Base-by-base conservation (phyloP, 108 stramenopile genomes). In the Discostella pseudostelligera region DNA sequence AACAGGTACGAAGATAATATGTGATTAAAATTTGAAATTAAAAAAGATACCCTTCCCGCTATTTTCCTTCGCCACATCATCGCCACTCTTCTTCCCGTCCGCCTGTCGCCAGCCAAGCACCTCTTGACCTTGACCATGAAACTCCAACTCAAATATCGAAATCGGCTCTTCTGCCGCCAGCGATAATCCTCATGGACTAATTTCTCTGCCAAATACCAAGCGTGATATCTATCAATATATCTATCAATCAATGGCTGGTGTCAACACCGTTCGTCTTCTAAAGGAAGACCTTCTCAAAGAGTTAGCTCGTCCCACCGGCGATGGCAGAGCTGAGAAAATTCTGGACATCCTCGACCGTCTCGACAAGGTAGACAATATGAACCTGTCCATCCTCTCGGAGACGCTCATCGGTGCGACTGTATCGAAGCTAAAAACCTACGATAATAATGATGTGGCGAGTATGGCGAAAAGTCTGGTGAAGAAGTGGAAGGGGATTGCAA, bases 401-500 rank as follows among this genome's bases (percentile, higher is more conserved):
- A 90, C 91, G 0, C 74, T 92, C 37, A 87, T 95, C 39, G 94
- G 94, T 25, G 87, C 87, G 6, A 68, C 79, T 14, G 94, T 95
- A 0, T 82, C 85, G 40, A 87, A 87, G 62, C 76, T 89, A 50
- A 95, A 95, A 65, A 64, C 67, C 10, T 86, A 92, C 56, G 39
- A 40, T 17, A 59, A 76, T 24, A 71, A 42, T 2, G 47, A 69
- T 36, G 64, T 92, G 7, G 80, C 86, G 3, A 71, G 56, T 17
- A 57, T 51, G 12, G 89, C 91, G 40, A 89, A 89, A 49, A 60
- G 61, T 6, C 56, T 95, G 54, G 83, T 95, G 11, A 91, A 90
- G 62, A 89, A 90, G 54, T 95, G 94, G 94, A 95, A 95, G 67
- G 62, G 87, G 46, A 70, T 88, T 0, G 93, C 94, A n/a, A 73